Evolutionary conservation across 2,329 filamentous ascomycete species (phyloP), one percentile per base, ranked within the genome.

Genomic region (Paecilomyces dactylethromorphus): DNA sequence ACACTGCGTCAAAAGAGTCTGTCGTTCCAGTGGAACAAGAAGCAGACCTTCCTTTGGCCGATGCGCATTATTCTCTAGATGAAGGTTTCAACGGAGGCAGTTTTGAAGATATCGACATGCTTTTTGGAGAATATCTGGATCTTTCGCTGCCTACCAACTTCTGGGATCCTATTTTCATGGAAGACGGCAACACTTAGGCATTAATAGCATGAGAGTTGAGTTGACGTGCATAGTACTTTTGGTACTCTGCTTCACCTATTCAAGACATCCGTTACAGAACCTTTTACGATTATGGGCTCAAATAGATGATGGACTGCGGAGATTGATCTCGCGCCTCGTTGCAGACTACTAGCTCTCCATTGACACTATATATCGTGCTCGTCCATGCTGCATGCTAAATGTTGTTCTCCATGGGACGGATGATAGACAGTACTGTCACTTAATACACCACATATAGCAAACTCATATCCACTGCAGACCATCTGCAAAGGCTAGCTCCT

Each of bases 31-130:
- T 7, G 26, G 39, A 18, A 45, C 39, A n/a, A 10, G 18, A n/a
- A 10, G 18, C 39, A 18, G 39, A 45, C 39, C 15, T 18, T 18
- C 15, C n/a, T 45, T 8, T n/a, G 18, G 10, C n/a, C 15, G 39
- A 18, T 3, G 39, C 15, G 3, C 5, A 18, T 10, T 29, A 11
- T 4, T 52, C 50, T 26, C 10, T 52, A 2, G 50, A 24, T 3
- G 69, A 79, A 13, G 78, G 78, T 13, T 77, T 74, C 56, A 71
- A 74, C 45, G 70, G 71, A 35, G 54, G 64, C 21, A 66, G 64
- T 2, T 70, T 73, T 62, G 62, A 67, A n/a, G 69, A 73, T 54
- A 73, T 73, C n/a, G 71, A 74, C 55, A 67, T 63, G 13, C 54
- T 73, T 7, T 73, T 74, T 59, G 71, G 69, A 12, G 71, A 73